phyloP scores from a whole-genome alignment of 2,329 filamentous ascomycete genomes.

The Trichoderma koningiopsis region DNA sequence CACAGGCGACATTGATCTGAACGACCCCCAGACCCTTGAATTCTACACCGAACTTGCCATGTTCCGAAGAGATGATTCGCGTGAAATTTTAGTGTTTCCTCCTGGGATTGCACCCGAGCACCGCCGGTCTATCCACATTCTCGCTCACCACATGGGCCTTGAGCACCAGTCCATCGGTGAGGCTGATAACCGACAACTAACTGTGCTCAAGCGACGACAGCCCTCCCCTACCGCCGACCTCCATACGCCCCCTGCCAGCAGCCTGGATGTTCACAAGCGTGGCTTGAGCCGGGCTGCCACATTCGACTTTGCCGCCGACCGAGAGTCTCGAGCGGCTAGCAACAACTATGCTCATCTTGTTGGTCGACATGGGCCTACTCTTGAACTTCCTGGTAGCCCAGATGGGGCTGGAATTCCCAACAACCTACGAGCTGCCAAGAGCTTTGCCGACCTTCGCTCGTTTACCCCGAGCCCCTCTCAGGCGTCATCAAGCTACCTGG shows the following conservation, averaged over 20 bases:
- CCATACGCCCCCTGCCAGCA: slow-evolving; percentile 63
- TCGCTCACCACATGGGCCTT: slow-evolving; percentile 93
- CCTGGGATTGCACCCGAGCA: slow-evolving; percentile 78
- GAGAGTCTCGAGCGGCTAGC: slow-evolving; percentile 65
- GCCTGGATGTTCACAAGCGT: slow-evolving; percentile 76
- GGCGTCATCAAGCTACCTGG: slow-evolving; percentile 73
- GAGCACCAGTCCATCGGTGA: slow-evolving; percentile 88
- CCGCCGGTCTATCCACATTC: slow-evolving; percentile 86
- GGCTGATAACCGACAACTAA: slow-evolving; percentile 84
- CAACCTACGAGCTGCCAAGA: slow-evolving; percentile 90
- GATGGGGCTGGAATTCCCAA: slow-evolving; percentile 65
- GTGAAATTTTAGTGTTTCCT: slow-evolving; percentile 84
- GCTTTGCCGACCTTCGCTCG: slow-evolving; percentile 91
- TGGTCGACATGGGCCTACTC: slow-evolving; percentile 79
- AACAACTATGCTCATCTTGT: slow-evolving; percentile 72
- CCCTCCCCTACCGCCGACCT: slow-evolving; percentile 55
- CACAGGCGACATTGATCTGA: slow-evolving; percentile 76
- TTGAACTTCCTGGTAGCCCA: slow-evolving; percentile 83
- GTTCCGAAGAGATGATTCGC: slow-evolving; percentile 77
- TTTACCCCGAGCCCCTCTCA: slow-evolving; percentile 95
- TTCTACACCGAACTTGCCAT: slow-evolving; percentile 90
- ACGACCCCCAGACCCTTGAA: slow-evolving; percentile 82
- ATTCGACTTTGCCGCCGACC: slow-evolving; percentile 87
- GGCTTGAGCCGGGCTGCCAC: slow-evolving; percentile 93
- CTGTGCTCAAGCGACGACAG: slow-evolving; percentile 74